Evolutionary conservation across 345 rosid genomes (phyloP).

Genomic region (Eucalyptus guilfoylei): DNA sequence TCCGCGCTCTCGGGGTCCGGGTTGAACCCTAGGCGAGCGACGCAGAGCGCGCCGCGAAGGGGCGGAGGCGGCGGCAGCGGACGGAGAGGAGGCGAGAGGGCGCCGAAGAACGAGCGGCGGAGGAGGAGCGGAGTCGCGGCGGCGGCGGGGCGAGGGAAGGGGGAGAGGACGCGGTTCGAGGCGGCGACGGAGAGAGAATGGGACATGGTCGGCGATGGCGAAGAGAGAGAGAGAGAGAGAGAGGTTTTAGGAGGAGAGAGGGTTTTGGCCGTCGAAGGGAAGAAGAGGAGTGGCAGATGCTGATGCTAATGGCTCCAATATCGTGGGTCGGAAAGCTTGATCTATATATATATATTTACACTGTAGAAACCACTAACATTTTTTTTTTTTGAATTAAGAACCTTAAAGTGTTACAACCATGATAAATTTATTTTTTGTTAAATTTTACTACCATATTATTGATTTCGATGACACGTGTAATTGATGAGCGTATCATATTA

Average conservation of each 20-base stretch:
- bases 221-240: background rate
- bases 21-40: constrained; percentile 50
- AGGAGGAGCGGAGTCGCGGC: constrained; percentile 22
- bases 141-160: constrained; percentile 12
- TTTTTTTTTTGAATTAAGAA: background rate
- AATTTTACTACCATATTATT: fast-evolving
- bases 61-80: constrained; percentile 8
- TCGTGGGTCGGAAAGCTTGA: background rate
- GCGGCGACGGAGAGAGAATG: background rate
- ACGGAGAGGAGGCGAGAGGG: background rate
- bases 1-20: constrained; percentile 36
- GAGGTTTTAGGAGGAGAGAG: background rate
- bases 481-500: fast-evolving
- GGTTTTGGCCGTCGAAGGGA: background rate
- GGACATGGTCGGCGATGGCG: background rate
- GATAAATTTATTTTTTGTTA: fast-evolving
- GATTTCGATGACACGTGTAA: fast-evolving
- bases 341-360: too few relatives aligned
- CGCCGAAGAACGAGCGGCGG: constrained; percentile 12
- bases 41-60: constrained; percentile 33
- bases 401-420: too few relatives aligned
- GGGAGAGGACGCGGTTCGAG: background rate
- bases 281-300: background rate
- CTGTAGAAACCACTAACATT: background rate
- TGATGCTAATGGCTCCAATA: background rate